These are phyloP conservation scores for Agastache rugosa DNA, from an alignment of 257 asterid genomes.

Conservation along the genomic window DNA sequence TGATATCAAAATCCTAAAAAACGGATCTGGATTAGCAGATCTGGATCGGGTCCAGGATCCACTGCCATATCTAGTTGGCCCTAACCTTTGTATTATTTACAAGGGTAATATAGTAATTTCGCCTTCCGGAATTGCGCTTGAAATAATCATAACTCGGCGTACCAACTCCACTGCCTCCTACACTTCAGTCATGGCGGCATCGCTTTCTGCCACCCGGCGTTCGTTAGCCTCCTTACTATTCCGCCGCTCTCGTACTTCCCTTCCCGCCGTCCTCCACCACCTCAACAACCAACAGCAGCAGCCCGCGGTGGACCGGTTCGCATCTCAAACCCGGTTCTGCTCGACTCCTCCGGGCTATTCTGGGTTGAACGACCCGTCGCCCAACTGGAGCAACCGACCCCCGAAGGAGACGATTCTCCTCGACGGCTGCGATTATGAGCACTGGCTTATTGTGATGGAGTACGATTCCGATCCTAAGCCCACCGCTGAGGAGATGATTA, in stretches of 20 bases:
- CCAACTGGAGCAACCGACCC: constrained; percentile 98
- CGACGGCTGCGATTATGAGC: constrained; percentile 97
- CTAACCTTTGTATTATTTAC: too few relatives aligned
- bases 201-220: constrained; percentile 69
- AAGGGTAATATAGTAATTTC: background rate
- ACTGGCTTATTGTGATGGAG: constrained; percentile 95
- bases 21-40: too few relatives aligned
- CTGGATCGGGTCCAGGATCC: too few relatives aligned
- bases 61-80: too few relatives aligned
- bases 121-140: too few relatives aligned
- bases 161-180: background rate
- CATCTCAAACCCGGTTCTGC: constrained; percentile 54
- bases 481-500: constrained; percentile 74
- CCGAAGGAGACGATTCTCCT: constrained; percentile 89
- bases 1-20: too few relatives aligned
- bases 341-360: constrained; percentile 81
- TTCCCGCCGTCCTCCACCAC: constrained; percentile 49
- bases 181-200: constrained; percentile 54
- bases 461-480: constrained; percentile 70
- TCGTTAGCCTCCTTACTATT: constrained; percentile 55
- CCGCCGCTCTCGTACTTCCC: constrained; percentile 56
- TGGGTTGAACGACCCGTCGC: constrained; percentile 89
- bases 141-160: too few relatives aligned
- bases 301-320: constrained; percentile 27
- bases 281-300: constrained; percentile 20